A percentile compares a stretch with the other conserved stretches of the same genome.
These are phyloP conservation scores for Panicum hallii DNA, from an alignment of 202 grass and related monocot species.

Conservation along the genomic window DNA sequence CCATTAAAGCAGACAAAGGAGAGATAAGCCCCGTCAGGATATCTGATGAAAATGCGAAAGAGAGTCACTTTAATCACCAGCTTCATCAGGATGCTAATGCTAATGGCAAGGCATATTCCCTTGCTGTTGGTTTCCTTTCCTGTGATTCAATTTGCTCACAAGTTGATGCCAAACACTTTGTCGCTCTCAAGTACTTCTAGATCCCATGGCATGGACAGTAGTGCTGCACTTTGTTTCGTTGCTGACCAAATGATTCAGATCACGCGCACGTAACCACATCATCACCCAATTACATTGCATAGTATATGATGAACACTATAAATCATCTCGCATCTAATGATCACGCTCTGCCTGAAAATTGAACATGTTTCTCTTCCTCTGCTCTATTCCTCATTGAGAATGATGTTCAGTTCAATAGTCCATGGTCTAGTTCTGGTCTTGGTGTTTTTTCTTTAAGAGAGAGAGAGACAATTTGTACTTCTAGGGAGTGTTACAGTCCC, in stretches of 20 bases:
- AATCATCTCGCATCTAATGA: not conserved
- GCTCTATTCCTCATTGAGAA: not conserved
- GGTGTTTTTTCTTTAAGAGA: no score
- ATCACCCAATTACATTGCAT: constrained; percentile 33
- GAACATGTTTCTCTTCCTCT: not conserved
- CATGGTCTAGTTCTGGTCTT: no score
- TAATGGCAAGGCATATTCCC: constrained; percentile 11
- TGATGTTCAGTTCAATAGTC: not conserved
- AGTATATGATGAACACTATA: not conserved
- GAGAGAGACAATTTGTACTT: no score
- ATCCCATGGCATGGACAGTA: not conserved
- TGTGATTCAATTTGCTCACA: constrained; percentile 12
- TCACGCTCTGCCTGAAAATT: not conserved
- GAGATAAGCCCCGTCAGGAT: constrained; percentile 39
- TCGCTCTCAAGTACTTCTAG: not conserved
- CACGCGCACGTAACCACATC: constrained; percentile 35
- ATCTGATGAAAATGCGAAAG: constrained; percentile 30
- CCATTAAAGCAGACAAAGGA: constrained; percentile 12
- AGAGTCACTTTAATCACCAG: not conserved
- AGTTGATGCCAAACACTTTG: constrained; percentile 12
- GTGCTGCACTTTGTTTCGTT: constrained; percentile 19
- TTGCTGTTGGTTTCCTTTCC: not conserved
- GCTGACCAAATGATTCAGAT: constrained; percentile 36
- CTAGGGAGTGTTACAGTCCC: no score
- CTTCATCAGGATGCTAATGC: not conserved